These are phyloP conservation scores for Stemphylium beticola DNA, from an alignment of 2,329 filamentous ascomycete species.

Conservation along the genomic window DNA sequence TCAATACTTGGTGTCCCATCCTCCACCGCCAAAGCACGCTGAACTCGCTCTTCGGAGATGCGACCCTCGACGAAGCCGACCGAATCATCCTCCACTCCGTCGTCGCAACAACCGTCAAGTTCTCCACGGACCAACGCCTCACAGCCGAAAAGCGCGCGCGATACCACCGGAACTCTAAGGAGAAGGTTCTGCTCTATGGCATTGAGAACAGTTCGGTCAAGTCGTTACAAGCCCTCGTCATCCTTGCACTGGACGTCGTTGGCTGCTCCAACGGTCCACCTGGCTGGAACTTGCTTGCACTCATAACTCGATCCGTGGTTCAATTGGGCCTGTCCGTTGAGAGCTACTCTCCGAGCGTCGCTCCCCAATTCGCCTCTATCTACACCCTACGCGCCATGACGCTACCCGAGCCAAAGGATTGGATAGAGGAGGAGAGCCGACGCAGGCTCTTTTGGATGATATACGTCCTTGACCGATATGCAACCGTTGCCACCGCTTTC, in stretches of 20 bases:
- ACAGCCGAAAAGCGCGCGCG: slow-evolving; percentile 74
- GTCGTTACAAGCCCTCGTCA: slow-evolving; percentile 83
- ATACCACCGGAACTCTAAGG: slow-evolving; percentile 82
- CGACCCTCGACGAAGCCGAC: slow-evolving; percentile 77
- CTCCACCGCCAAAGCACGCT: slow-evolving; percentile 84
- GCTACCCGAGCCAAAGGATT: slow-evolving; percentile 80
- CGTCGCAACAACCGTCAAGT: slow-evolving; percentile 84
- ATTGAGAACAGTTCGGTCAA: slow-evolving; percentile 90
- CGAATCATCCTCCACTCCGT: slow-evolving; percentile 85
- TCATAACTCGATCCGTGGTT: slow-evolving; percentile 87
- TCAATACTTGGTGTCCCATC: slow-evolving; percentile 79
- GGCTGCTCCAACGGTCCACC: slow-evolving; percentile 89
- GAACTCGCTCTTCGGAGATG: slow-evolving; percentile 77
- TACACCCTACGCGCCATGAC: slow-evolving; percentile 88
- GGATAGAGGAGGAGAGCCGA: slow-evolving; percentile 87
- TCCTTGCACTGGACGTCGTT: slow-evolving; percentile 82
- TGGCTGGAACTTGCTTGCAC: slow-evolving; percentile 87
- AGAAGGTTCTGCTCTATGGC: slow-evolving; percentile 84
- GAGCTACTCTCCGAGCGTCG: slow-evolving; percentile 76
- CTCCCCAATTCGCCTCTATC: slow-evolving; percentile 82
- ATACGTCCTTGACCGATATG: slow-evolving; percentile 87
- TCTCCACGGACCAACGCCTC: slow-evolving; percentile 77
- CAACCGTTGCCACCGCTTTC: slow-evolving; percentile 88
- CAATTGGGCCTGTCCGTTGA: slow-evolving; percentile 87
- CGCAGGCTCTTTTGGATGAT: slow-evolving; percentile 93